Conservation (phyloP, 768 basidiomycete genomes). For the Coprinellus aureogranulatus region DNA sequence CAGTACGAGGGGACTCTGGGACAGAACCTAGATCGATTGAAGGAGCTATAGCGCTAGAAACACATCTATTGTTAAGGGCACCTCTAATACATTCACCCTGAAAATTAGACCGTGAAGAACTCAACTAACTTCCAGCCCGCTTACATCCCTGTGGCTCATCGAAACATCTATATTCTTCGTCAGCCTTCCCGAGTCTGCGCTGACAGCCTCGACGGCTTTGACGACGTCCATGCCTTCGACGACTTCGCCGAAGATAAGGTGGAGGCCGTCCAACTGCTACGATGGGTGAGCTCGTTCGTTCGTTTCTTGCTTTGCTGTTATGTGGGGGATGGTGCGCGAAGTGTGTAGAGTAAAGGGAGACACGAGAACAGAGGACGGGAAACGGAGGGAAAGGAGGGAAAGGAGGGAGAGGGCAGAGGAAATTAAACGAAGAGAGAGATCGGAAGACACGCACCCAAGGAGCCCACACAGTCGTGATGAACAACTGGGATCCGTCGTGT, state of each 20-base stretch:
- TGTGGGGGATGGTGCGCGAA: too few species aligned
- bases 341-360: neutral
- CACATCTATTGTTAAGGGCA: too few species aligned
- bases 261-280: conserved; percentile 55
- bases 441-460: conserved; percentile 53
- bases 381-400: neutral
- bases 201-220: conserved; percentile 52
- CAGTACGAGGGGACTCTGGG: too few species aligned
- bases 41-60: too few species aligned
- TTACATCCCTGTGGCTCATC: too few species aligned
- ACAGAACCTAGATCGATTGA: too few species aligned
- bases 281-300: neutral
- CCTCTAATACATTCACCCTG: too few species aligned
- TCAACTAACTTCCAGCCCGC: too few species aligned
- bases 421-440: too few species aligned
- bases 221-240: conserved; percentile 64
- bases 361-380: neutral
- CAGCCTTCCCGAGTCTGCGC: conserved; percentile 36
- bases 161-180: too few species aligned
- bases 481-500: conserved; percentile 87
- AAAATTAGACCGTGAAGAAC: too few species aligned
- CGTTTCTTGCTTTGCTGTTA: too few species aligned
- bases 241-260: conserved; percentile 74
- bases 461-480: conserved; percentile 73
- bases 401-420: neutral